phyloP scores from a whole-genome alignment of 1,284 basidiomycete genomes.

The Sporisorium iseilematis-ciliati region DNA sequence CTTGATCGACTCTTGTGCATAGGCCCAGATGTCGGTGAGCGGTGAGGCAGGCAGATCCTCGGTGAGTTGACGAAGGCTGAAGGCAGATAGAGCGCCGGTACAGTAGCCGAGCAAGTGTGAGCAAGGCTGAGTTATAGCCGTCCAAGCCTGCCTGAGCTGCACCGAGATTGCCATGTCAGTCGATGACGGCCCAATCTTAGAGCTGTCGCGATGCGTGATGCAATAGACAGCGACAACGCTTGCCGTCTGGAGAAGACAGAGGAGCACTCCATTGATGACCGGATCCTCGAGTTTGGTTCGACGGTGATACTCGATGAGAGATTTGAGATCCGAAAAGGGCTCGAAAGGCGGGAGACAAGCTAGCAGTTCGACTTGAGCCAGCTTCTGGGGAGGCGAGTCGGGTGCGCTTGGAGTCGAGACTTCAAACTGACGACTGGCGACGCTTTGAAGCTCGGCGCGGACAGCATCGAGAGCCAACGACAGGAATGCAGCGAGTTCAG shows the following conservation, averaged over 20 bases:
- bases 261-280: conserved; percentile 44
- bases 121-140: conserved; percentile 14
- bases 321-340: conserved; percentile 24
- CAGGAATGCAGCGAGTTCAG: conserved; percentile 35
- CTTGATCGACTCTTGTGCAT: conserved; percentile 21
- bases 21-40: conserved; percentile 29
- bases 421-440: conserved; percentile 18
- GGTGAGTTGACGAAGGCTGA: conserved; percentile 13
- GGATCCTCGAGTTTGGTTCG: conserved; percentile 29
- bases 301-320: conserved; percentile 33
- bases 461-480: conserved; percentile 32
- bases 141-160: conserved; percentile 20
- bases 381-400: not conserved
- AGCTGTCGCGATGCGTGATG: not conserved
- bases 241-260: conserved; percentile 42
- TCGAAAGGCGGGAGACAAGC: conserved; percentile 35
- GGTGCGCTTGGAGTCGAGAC: not conserved
- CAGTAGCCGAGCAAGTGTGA: conserved; percentile 46
- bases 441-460: conserved; percentile 33
- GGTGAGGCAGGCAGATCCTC: not conserved
- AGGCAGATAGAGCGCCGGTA: conserved; percentile 40
- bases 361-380: conserved; percentile 33
- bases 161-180: not conserved
- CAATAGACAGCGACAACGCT: conserved; percentile 31
- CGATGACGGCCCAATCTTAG: not conserved